Base-by-base conservation (phyloP, 495 filamentous ascomycete species). In the Aspergillus nanangensis region DNA sequence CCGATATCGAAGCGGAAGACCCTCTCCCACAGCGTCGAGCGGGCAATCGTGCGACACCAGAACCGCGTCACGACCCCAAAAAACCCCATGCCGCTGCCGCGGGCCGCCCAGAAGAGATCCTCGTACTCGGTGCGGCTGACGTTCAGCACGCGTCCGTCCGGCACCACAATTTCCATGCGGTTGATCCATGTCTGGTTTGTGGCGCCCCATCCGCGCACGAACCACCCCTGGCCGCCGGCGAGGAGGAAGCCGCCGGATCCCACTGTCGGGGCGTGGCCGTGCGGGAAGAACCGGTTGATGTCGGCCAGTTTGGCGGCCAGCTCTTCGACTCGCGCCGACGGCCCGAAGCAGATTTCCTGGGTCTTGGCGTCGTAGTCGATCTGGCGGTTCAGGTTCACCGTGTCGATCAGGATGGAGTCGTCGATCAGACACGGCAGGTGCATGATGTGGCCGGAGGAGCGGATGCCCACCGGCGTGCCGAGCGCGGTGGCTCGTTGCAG, bases 101-200 rank as follows among this genome's bases (percentile, higher is more conserved):
- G 47, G n/a, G 66, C 36, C 5, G 61, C 65, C 61, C 63, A 69
- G 51, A 69, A 66, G 13, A 69, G 50, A 41, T 69, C 65, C 3
- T 34, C 10, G 42, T 73, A 44, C 29, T 65, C 56, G 2, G 13
- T 33, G 34, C 46, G 23, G 34, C 56, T 61, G 2, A 62, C 60
- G 8, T 33, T 51, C 14, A 61, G 47, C 27, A 67, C 55, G 19
- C 37, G 18, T 8, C 70, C 71, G 36, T 72, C 57, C 5, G 73
- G 69, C 4, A 71, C 53, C 13, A 75, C 71, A 17, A 76, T 57
- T 11, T 65, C 40, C 40, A 42, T 27, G 14, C 19, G 22, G 24
- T n/a, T 42, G 7, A 31, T 8, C 7, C 22, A 24, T 21, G 11
- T 17, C 7, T 14, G 4, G 2, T 5, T 11, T 3, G 40, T 29